These are phyloP conservation scores for Dothiorella sarmentorum DNA, from an alignment of 2,329 filamentous ascomycete species.

Conservation along the genomic window DNA sequence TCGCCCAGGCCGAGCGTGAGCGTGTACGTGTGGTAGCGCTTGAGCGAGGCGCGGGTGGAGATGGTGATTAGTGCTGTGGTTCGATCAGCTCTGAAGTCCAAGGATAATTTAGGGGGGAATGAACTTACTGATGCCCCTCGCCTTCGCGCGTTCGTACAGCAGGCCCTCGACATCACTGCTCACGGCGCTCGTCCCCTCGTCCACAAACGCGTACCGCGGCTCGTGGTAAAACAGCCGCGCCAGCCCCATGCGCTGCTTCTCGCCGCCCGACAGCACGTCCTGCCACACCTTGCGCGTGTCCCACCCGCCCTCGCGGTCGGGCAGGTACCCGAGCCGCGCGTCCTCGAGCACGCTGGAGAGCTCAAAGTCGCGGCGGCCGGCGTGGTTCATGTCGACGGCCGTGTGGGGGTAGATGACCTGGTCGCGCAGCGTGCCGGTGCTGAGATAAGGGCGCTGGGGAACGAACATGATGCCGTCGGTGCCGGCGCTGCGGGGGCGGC, in stretches of 20 bases:
- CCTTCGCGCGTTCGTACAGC: constrained; percentile 89
- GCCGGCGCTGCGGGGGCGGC: constrained; percentile 73
- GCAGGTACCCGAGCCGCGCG: constrained; percentile 82
- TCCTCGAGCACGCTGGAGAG: constrained; percentile 76
- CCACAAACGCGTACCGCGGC: constrained; percentile 88
- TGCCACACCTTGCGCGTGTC: constrained; percentile 98
- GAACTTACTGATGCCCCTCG: constrained; percentile 81
- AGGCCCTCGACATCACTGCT: constrained; percentile 92
- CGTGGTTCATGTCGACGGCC: constrained; percentile 86
- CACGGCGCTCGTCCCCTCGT: constrained; percentile 93
- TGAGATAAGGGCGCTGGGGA: constrained; percentile 88
- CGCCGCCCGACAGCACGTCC: constrained; percentile 91
- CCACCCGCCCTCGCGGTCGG: constrained; percentile 91
- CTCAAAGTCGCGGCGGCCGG: constrained; percentile 72
- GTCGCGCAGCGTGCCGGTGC: constrained; percentile 86
- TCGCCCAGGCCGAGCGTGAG: constrained; percentile 79
- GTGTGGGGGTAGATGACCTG: constrained; percentile 98
- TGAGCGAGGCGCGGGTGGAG: constrained; percentile 87
- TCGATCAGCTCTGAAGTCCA: not conserved
- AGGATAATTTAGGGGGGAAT: not conserved
- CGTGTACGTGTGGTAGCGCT: constrained; percentile 93
- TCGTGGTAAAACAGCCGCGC: constrained; percentile 91
- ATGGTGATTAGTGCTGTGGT: constrained; percentile 80
- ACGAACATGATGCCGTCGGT: constrained; percentile 98
- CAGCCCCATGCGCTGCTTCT: constrained; percentile 94